Evolutionary conservation across 1,139 yeast species (phyloP), one percentile per base, ranked within the genome.

Genomic region (Geotrichum cucujoidarum): DNA sequence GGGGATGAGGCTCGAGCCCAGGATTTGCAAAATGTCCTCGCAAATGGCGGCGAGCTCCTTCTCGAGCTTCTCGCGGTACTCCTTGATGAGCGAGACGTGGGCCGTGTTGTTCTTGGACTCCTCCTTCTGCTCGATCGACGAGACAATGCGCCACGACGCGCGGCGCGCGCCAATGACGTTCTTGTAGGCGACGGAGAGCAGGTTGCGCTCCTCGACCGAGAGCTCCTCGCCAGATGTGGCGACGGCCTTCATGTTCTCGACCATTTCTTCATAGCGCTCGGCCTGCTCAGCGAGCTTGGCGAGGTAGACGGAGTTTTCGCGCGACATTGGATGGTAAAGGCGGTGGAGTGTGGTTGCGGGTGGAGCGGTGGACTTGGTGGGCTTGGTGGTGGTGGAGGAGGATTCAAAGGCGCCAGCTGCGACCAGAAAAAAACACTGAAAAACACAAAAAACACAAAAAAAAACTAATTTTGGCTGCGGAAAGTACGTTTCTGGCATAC

Each of bases 181-280:
- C 75, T 92, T 92, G 79, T 92, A 92, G 57, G 98, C 98, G 59
- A 92, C 97, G 27, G 96, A 87, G 62, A 92, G 80, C 62, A 92
- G 80, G 74, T 92, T 92, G 73, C 98, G 92, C 77, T 92, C 98
- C 74, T 92, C 98, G 57, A 92, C 97, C 34, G 95, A 83, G 65
- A 92, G 78, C 72, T 92, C 97, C 72, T 88, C 90, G 56, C 95
- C 96, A 49, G 95, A 81, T 52, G 95, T 86, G 63, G 96, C 95
- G 66, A 90, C 97, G 54, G 88, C 88, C 74, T 90, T 92, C 97
- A 92, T 92, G 75, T 87, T 87, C 70, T 86, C 95, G 65, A 90
- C 98, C 97, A 89, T 90, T 75, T 92, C 97, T 75, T 92, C 97
- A 72, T 92, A 92, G 75, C 97, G 95, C 76, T 92, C 98, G 65